Percentiles rank a stretch among this genome's conserved stretches.
Evolutionary conservation across 129 eudicot species (phyloP).

Genomic region (Helianthus tuberosus): DNA sequence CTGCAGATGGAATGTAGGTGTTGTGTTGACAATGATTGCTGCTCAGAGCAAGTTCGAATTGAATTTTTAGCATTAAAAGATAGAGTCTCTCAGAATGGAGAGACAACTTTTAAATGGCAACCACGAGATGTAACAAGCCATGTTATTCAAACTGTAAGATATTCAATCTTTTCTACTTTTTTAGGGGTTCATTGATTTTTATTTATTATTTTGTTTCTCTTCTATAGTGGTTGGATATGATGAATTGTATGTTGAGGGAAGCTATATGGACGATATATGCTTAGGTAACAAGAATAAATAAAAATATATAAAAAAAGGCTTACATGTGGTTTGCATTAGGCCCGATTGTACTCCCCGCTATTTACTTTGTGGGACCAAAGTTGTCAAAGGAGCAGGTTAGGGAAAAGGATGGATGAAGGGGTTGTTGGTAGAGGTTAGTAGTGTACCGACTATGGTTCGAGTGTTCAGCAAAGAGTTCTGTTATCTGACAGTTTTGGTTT

Average conservation of each 20-base stretch:
- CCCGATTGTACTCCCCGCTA: too few relatives aligned
- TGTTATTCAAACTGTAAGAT: slow-evolving; percentile 66
- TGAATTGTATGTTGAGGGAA: too few relatives aligned
- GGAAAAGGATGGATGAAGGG: slow-evolving; percentile 82
- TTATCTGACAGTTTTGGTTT: slow-evolving; percentile 31
- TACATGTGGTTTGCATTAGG: too few relatives aligned
- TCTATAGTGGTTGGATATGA: too few relatives aligned
- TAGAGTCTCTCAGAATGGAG: slow-evolving; percentile 61
- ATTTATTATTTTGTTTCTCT: too few relatives aligned
- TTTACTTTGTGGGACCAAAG: too few relatives aligned
- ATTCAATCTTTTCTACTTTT: background rate
- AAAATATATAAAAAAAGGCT: too few relatives aligned
- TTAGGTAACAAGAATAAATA: too few relatives aligned
- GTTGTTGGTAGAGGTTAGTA: slow-evolving; percentile 42
- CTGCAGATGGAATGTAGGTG: slow-evolving; percentile 70
- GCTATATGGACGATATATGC: too few relatives aligned
- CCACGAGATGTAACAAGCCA: slow-evolving; percentile 59
- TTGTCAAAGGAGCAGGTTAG: slow-evolving; percentile 90
- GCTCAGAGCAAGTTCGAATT: slow-evolving; percentile 70
- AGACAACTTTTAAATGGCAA: slow-evolving; percentile 59
- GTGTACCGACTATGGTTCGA: slow-evolving; percentile 34
- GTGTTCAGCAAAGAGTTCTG: slow-evolving; percentile 38
- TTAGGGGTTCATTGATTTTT: too few relatives aligned
- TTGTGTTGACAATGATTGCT: slow-evolving; percentile 43
- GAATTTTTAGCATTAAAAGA: slow-evolving; percentile 66